Conservation (phyloP, 2,329 filamentous ascomycete species). For the Xylariaceae sp. region DNA sequence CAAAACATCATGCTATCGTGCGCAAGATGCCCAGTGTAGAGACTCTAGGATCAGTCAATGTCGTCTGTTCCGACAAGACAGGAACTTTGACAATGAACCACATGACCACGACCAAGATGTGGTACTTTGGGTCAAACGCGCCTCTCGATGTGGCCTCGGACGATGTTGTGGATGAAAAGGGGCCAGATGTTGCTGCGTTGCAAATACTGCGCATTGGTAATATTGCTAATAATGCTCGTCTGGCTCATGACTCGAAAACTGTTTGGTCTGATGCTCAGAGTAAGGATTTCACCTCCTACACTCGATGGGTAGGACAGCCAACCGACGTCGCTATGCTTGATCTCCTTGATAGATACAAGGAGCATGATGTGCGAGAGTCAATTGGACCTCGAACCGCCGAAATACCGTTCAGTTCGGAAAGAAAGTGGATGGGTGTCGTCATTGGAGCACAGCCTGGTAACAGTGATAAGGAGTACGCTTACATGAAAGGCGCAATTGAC, state of each 20-base stretch:
- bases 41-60: conserved; percentile 95
- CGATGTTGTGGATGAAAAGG: conserved; percentile 48
- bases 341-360: conserved; percentile 81
- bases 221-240: conserved; percentile 87
- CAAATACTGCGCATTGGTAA: conserved; percentile 89
- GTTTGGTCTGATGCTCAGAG: conserved; percentile 80
- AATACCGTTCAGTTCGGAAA: conserved; percentile 91
- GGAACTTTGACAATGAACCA: conserved; percentile 94
- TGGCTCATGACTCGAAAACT: conserved; percentile 71
- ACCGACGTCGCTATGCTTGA: conserved; percentile 98
- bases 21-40: conserved; percentile 94
- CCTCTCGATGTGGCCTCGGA: conserved; percentile 51
- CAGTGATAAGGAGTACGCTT: conserved; percentile 71
- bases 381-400: conserved; percentile 78
- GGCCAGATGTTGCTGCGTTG: conserved; percentile 67
- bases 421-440: conserved; percentile 98
- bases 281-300: conserved; percentile 60
- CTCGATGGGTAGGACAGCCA: conserved; percentile 92
- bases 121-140: conserved; percentile 72
- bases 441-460: conserved; percentile 58
- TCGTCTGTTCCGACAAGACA: conserved; percentile 99
- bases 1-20: conserved; percentile 89
- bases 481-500: conserved; percentile 93
- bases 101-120: conserved; percentile 96
- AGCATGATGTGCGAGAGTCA: conserved; percentile 84